Base-by-base conservation (phyloP, 2,329 filamentous ascomycete species). In the Xylaria sp. region DNA sequence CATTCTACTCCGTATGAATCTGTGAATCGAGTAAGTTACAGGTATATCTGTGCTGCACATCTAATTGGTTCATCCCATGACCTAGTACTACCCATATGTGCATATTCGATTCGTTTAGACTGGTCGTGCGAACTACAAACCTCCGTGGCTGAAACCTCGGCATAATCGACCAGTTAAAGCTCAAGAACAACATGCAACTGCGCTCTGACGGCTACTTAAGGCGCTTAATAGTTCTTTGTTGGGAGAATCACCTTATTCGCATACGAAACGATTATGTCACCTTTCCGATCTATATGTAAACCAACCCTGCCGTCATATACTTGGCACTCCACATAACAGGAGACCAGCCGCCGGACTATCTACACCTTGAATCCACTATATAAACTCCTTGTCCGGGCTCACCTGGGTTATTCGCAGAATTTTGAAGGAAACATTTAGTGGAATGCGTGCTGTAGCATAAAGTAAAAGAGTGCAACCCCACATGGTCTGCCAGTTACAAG, bases 321-420 rank as follows among this genome's bases (percentile, higher is more conserved):
- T 56, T 56, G 34, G 53, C 53, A 13, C 32, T 28, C 53, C 34
- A 28, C 53, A 57, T 41, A n/a, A 23, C 13, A n/a, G 18, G 32
- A 25, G 20, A 56, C 34, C 34, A 41, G 53, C 53, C 12, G 20
- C 34, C 12, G 18, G 25, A 15, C 34, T 23, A 36, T 36, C 15
- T 12, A 12, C 30, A 34, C 30, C 50, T 12, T 36, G 50, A 15
- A 13, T 20, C 18, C n/a, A 9, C 9, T 13, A 36, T 41, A 53
- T 7, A n/a, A n/a, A n/a, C n/a, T n/a, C n/a, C 12, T 60, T 20
- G 43, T 36, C 57, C 41, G 43, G 43, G 10, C 28, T 45, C 28
- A n/a, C 32, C 25, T 52, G 28, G 28, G 1, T 15, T 30, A 15
- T 30, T 55, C 50, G 50, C 30, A 55, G 50, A 3, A 36, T 55